phyloP scores from a whole-genome alignment of 768 basidiomycete species.

The Clavulina sp. region DNA sequence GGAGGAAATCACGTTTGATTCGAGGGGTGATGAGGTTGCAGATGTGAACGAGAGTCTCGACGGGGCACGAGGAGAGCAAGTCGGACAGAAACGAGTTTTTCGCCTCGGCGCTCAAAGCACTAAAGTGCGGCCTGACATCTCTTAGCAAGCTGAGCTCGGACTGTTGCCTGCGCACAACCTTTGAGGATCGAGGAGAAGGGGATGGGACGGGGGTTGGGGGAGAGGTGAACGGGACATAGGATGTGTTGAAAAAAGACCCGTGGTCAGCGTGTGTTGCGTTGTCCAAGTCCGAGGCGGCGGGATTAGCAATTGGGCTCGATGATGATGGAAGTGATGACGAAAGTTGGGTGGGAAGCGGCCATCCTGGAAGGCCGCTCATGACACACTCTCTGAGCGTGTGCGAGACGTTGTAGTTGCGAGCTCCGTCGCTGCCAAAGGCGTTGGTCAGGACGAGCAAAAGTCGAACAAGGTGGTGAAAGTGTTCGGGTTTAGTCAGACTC shows the following conservation, averaged over 20 bases:
- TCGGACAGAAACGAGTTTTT: slow-evolving; percentile 8
- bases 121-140: slow-evolving; percentile 4
- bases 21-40: slow-evolving; percentile 11
- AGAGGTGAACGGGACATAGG: background rate
- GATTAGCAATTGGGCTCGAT: no score
- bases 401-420: no score
- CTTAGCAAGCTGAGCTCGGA: background rate
- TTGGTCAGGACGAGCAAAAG: no score
- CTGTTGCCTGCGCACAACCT: background rate
- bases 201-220: background rate
- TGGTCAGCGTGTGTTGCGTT: no score
- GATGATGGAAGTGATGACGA: no score
- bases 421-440: no score
- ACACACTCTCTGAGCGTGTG: no score
- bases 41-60: slow-evolving; percentile 9
- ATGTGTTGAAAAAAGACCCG: background rate
- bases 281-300: no score
- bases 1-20: slow-evolving; percentile 19
- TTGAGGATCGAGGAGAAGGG: background rate
- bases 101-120: slow-evolving; percentile 1
- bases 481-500: no score
- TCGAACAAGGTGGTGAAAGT: no score
- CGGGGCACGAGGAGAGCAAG: slow-evolving; percentile 7
- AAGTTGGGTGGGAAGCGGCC: no score
- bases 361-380: no score